Evolutionary conservation across 2,329 filamentous ascomycete genomes (phyloP), one percentile per base, ranked within the genome.

Genomic region (Exophiala viscosa): DNA sequence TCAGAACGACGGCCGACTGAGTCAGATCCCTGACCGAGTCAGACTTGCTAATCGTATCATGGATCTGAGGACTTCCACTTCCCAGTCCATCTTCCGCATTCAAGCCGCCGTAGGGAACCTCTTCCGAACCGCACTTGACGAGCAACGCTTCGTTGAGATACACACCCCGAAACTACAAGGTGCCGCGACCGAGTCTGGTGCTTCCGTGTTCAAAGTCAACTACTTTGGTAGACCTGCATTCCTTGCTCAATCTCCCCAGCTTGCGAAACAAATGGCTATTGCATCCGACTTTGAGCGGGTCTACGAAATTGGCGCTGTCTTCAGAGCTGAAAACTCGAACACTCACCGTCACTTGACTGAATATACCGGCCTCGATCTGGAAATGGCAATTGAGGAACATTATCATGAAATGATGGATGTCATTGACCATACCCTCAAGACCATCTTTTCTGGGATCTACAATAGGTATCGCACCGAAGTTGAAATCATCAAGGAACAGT

Each of bases 281-380:
- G 88, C 90, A 4, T 86, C 90, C 23, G 91, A 96, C 67, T 93
- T 96, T 66, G 86, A 86, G 52, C 84, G 85, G 45, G 91, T 96
- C 5, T 96, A 92, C 65, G 91, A 96, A 67, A 85, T 93, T 59
- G 89, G 89, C 13, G 85, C 88, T 2, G 90, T 96, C 5, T 96
- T 96, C 78, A 84, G 91, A 61, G 91, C 91, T 0, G 91, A 96
- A 68, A 95, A 96, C 74, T 95, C 88, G 66, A 96, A 96, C 70
- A 96, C 91, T 0, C 91, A 96, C 65, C 85, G 91, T 34, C 91
- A 96, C 68, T 77, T 96, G 76, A 96, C 91, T 0, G 91, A 96
- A 69, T 96, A 95, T 68, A 96, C 90, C 3, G 91, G 91, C 50
- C 77, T 96, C 28, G 91, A 96, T 77, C 70, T 96, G 14, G 91